Evolutionary conservation across 768 basidiomycete genomes (phyloP).

Genomic region (Kwoniella shandongensis): DNA sequence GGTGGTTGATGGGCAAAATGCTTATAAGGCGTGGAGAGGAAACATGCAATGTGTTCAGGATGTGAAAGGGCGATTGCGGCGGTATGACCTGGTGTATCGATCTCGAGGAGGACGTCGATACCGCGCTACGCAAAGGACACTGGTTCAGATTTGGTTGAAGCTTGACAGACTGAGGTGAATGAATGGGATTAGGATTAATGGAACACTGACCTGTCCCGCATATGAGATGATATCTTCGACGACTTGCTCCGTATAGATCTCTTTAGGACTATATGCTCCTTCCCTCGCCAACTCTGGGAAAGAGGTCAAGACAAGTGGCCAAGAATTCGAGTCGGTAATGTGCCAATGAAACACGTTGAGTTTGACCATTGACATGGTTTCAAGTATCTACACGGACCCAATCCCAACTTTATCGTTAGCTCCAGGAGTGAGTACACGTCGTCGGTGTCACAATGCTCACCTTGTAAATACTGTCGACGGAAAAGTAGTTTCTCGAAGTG

Average conservation of each 20-base stretch:
- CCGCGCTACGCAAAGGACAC: conserved; percentile 59
- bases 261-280: conserved; percentile 62
- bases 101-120: conserved; percentile 72
- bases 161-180: neutral
- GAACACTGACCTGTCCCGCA: conserved; percentile 65
- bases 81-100: conserved; percentile 83
- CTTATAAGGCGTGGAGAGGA: conserved; percentile 54
- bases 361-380: conserved; percentile 77
- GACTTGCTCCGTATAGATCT: conserved; percentile 62
- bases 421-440: too few relatives aligned
- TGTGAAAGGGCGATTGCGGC: conserved; percentile 64
- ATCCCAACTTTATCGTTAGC: conserved; percentile 60
- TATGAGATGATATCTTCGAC: conserved; percentile 66
- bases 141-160: neutral
- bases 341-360: conserved; percentile 81
- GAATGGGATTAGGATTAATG: neutral
- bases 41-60: conserved; percentile 74
- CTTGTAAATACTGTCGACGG: conserved; percentile 12
- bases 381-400: conserved; percentile 62
- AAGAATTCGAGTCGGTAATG: conserved; percentile 72
- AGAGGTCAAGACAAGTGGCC: conserved; percentile 67
- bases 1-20: conserved; percentile 62
- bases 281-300: conserved; percentile 63
- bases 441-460: conserved; percentile 6
- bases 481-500: conserved; percentile 71